These are phyloP conservation scores for Phytopythium chamaehyphon DNA, from an alignment of 352 stramenopile genomes.

Conservation along the genomic window DNA sequence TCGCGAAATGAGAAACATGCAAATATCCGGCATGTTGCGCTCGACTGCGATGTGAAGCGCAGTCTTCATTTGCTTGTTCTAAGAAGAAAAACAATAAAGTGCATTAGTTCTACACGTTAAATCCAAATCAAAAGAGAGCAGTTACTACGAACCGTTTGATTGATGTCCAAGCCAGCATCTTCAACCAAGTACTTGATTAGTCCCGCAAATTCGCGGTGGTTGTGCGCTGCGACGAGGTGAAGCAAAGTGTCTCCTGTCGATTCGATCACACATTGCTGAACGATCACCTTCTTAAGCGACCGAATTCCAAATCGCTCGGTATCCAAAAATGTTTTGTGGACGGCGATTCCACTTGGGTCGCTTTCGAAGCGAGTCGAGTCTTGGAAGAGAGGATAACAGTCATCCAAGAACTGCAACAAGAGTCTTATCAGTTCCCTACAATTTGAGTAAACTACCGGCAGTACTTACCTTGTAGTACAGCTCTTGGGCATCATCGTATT, in stretches of 20 bases:
- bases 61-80: conserved; percentile 55
- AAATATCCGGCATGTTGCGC: conserved; percentile 29
- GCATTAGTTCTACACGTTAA: no score
- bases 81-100: conserved; percentile 1
- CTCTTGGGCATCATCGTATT: conserved; percentile 31
- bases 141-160: conserved; percentile 25
- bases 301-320: conserved; percentile 27
- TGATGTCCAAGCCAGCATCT: conserved; percentile 30
- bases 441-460: no score
- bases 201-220: conserved; percentile 21
- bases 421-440: no score
- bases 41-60: conserved; percentile 41
- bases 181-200: conserved; percentile 37
- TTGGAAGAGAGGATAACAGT: conserved; percentile 27
- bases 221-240: conserved; percentile 35
- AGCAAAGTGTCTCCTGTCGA: conserved; percentile 44
- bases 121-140: neutral
- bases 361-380: conserved; percentile 27
- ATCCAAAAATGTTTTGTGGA: conserved; percentile 42
- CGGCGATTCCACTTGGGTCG: conserved; percentile 29
- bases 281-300: conserved; percentile 32
- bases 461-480: conserved; percentile 27
- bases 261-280: conserved; percentile 37
- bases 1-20: conserved; percentile 31
- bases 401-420: conserved; percentile 22